A percentile compares a stretch with the other conserved stretches of the same genome.
phyloP scores from a whole-genome alignment of 495 filamentous ascomycete species.

The Chaetomium cochliodes region DNA sequence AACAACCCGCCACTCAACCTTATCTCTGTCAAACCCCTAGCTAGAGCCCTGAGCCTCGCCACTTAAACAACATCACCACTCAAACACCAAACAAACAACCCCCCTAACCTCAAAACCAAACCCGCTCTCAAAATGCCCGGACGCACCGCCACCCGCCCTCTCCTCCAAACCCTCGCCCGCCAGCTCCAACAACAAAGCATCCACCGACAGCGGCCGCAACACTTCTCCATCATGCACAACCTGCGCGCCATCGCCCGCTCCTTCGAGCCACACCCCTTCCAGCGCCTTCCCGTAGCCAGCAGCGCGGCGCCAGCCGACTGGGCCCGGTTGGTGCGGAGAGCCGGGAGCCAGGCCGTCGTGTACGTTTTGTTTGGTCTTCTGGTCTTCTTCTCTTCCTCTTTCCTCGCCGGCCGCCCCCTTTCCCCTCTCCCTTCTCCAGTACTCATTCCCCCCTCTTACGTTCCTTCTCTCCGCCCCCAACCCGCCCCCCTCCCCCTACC shows the following conservation, averaged over 20 bases:
- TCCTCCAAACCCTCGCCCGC: conserved; percentile 9
- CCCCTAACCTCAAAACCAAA: not conserved
- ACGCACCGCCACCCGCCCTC: not conserved
- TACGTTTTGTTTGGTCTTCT: conserved; percentile 22
- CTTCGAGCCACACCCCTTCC: conserved; percentile 39
- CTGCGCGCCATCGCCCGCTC: conserved; percentile 33
- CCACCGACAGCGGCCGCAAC: conserved; percentile 16
- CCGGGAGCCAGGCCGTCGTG: conserved; percentile 24
- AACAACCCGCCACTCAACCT: not conserved
- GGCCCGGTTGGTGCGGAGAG: conserved; percentile 25
- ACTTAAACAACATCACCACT: not conserved
- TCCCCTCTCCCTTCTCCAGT: too few species aligned
- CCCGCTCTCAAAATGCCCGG: not conserved
- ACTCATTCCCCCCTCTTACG: too few species aligned
- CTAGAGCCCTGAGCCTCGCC: not conserved
- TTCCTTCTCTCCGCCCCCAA: too few species aligned
- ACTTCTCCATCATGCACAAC: conserved; percentile 31
- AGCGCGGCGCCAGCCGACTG: conserved; percentile 30
- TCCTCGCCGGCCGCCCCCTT: not conserved
- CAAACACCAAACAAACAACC: conserved; percentile 14
- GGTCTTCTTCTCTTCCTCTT: not conserved
- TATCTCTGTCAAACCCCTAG: not conserved
- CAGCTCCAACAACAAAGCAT: conserved; percentile 7
- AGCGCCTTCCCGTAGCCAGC: conserved; percentile 32
- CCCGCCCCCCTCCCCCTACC: not conserved